These are phyloP conservation scores for Diaporthe sp. DNA, from an alignment of 2,329 filamentous ascomycete species.

Conservation along the genomic window DNA sequence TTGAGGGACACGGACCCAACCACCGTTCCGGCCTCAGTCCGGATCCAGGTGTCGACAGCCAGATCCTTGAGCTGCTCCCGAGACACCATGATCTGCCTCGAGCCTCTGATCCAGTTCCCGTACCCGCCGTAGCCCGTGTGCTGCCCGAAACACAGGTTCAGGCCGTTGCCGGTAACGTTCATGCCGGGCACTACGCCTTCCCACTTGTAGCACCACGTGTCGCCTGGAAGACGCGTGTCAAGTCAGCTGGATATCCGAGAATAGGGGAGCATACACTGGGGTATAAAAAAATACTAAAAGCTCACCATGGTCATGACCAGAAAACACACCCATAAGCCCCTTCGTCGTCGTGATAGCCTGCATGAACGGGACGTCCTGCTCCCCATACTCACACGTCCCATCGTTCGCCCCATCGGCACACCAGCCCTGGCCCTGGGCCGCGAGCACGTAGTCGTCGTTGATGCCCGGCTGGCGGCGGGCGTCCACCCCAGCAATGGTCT, in stretches of 20 bases:
- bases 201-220: conserved; percentile 64
- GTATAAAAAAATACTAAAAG: not conserved
- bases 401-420: conserved; percentile 48
- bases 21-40: conserved; percentile 62
- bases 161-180: conserved; percentile 54
- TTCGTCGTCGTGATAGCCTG: conserved; percentile 62
- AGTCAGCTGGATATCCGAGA: not conserved
- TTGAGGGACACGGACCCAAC: conserved; percentile 64
- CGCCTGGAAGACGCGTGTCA: conserved; percentile 46
- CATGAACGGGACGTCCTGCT: conserved; percentile 70
- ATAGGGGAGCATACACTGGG: not conserved
- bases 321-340: conserved; percentile 67
- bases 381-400: conserved; percentile 50
- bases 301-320: conserved; percentile 69
- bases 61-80: conserved; percentile 43
- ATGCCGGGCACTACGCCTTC: conserved; percentile 43
- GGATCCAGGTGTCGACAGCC: conserved; percentile 64
- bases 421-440: conserved; percentile 52
- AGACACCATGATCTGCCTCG: conserved; percentile 59
- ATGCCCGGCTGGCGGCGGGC: conserved; percentile 51
- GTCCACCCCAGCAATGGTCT: conserved; percentile 48
- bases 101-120: conserved; percentile 73
- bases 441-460: conserved; percentile 50
- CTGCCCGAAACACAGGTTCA: conserved; percentile 65
- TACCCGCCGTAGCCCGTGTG: conserved; percentile 81